phyloP scores from a whole-genome alignment of 495 filamentous ascomycete species.

The Aspergillus cristatus region DNA sequence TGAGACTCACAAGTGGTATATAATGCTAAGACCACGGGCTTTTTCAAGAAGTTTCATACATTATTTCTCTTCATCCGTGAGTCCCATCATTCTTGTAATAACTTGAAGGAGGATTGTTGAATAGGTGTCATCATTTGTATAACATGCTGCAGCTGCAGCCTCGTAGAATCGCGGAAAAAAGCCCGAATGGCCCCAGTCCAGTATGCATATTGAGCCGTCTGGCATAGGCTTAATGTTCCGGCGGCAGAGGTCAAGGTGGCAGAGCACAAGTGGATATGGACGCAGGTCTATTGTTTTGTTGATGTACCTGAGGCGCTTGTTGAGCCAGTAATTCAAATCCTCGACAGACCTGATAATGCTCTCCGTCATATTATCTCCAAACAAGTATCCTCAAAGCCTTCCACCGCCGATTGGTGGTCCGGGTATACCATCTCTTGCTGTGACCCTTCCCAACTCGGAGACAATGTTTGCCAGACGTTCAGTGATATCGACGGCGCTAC shows the following conservation, averaged over 20 bases:
- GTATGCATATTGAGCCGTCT: slow-evolving; percentile 1
- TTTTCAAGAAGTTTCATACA: no score
- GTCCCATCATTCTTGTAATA: slow-evolving; percentile 2
- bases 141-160: background rate
- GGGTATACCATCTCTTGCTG: background rate
- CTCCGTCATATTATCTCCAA: slow-evolving; percentile 6
- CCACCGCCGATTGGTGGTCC: slow-evolving; percentile 1
- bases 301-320: background rate
- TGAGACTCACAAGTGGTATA: no score
- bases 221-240: slow-evolving; percentile 2
- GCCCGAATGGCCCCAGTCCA: slow-evolving; percentile 6
- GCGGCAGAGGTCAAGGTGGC: slow-evolving; percentile 4
- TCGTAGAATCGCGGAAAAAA: slow-evolving; percentile 4
- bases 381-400: slow-evolving; percentile 6
- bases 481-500: no score
- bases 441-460: background rate
- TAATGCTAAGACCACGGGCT: no score
- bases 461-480: background rate
- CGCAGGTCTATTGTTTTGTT: background rate
- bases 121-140: slow-evolving; percentile 1
- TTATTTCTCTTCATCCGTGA: slow-evolving; percentile 2
- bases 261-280: slow-evolving; percentile 1
- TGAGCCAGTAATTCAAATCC: slow-evolving; percentile 2
- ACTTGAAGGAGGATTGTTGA: no score
- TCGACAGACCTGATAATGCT: background rate